Base-by-base conservation (phyloP, 148 eudicot genomes). In the Chenopodium formosanum region DNA sequence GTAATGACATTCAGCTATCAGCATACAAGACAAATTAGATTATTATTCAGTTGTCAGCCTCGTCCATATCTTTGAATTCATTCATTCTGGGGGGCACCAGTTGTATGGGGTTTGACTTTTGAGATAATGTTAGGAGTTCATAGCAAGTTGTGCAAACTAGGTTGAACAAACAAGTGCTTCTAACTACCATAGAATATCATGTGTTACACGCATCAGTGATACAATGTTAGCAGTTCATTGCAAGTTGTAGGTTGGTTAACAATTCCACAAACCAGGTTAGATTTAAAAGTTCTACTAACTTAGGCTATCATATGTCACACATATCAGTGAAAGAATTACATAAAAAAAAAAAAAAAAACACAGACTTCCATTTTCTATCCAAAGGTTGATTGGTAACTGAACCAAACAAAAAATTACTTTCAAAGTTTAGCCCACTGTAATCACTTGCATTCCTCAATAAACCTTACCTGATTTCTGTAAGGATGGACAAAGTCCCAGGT, bases 391-490 rank as follows among this genome's bases (percentile, higher is more conserved):
- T 48, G 19, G 34, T 5, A 31, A 81, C 4, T n/a, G 2, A 71
- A 31, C 60, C 16, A 37, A 34, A 31, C 67, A 80, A 17, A n/a
- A 46, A 40, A 37, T 31, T 29, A 23, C 62, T 56, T 32, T 47
- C n/a, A 70, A 70, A 70, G 25, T 2, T 66, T 68, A 79, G 10
- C 10, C 32, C 7, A 23, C 27, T 2, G 1, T 27, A 58, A 69
- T 46, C 13, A 69, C 34, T 40, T 37, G 48, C 66, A 70, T 31
- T 69, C 17, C 14, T 20, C 58, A 63, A 60, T 0, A 70, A 82
- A 25, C 62, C 82, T 80, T 31, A 92, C 99, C 98, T 96, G 99
- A 85, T 96, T 96, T 86, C 99, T 94, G 88, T 94, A 96, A 6
- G 99, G 98, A 84, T 96, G 89, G 68, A 96, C 94, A 80, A 74